Base-by-base conservation (phyloP, 2,329 filamentous ascomycete genomes). In the Aspergillus eucalypticola region DNA sequence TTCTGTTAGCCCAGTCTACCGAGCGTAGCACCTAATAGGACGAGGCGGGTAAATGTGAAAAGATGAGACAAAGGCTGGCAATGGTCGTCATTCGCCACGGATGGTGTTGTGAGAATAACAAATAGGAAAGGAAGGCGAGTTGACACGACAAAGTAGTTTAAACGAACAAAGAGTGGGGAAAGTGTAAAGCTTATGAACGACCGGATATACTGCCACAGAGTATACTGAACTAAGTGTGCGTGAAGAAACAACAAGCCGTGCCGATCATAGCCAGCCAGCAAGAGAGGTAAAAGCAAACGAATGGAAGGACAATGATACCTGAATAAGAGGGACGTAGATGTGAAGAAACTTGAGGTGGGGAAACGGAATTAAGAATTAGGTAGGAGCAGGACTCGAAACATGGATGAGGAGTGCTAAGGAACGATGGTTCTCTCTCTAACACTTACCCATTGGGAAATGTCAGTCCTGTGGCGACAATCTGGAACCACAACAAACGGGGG, bases 371-470 rank as follows among this genome's bases (percentile, higher is more conserved):
- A 41, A 59, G 56, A 59, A 55, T 19, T n/a, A 55, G 39, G 53
- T 55, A 32, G 39, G 41, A 56, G 46, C 42, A 17, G 32, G 42
- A 55, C 32, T 42, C 27, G 51, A 52, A 54, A 51, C 38, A 38
- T 41, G 46, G 56, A 59, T 48, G 53, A 44, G 27, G 21, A 49
- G 41, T 41, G 48, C 48, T 38, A 55, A 56, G 48, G 58, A 53
- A 62, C 41, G 42, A 27, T 39, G 42, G 56, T 58, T 51, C 42
- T 53, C 32, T 35, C 32, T 35, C 27, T 57, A 55, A 52, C 44
- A 68, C 66, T 50, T 68, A 68, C 65, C 60, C 66, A 68, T 68
- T 54, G 59, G 61, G 57, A 64, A 59, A 50, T 21, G 55, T 59
- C 48, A 41, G 60, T 58, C 53, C 32, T 62, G 56, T 60, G 60